phyloP scores from a whole-genome alignment of 139 green algal genomes.

The Tetradesmus obliquus region DNA sequence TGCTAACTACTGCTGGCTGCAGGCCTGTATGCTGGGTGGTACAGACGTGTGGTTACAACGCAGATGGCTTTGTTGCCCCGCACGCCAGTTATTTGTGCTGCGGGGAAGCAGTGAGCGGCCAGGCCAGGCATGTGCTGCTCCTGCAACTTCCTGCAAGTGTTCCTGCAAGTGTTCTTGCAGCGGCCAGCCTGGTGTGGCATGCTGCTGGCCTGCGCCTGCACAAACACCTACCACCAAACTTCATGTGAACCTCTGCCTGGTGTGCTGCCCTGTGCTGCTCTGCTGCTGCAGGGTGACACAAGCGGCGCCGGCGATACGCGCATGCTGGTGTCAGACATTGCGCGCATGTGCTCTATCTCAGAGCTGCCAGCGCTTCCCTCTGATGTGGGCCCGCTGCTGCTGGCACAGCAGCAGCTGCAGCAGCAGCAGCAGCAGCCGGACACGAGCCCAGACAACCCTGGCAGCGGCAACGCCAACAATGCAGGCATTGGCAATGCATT shows the following conservation, averaged over 20 bases:
- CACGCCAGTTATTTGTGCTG: too few relatives aligned
- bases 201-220: too few relatives aligned
- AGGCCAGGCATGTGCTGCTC: too few relatives aligned
- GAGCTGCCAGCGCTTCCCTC: not conserved
- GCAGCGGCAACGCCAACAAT: slow-evolving; percentile 32
- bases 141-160: too few relatives aligned
- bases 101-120: too few relatives aligned
- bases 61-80: too few relatives aligned
- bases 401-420: slow-evolving; percentile 9
- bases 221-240: too few relatives aligned
- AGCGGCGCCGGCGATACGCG: not conserved
- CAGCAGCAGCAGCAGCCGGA: not conserved
- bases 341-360: slow-evolving; percentile 15
- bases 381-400: not conserved
- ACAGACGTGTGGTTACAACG: too few relatives aligned
- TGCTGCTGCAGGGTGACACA: slow-evolving; percentile 2
- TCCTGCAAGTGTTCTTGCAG: too few relatives aligned
- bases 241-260: too few relatives aligned
- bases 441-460: not conserved
- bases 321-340: not conserved
- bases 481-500: slow-evolving; percentile 2
- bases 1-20: not conserved
- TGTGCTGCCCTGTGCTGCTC: not conserved
- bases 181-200: too few relatives aligned
- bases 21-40: not conserved